These are phyloP conservation scores for Spathaspora arborariae DNA, from an alignment of 805 yeast genomes.

Conservation along the genomic window DNA sequence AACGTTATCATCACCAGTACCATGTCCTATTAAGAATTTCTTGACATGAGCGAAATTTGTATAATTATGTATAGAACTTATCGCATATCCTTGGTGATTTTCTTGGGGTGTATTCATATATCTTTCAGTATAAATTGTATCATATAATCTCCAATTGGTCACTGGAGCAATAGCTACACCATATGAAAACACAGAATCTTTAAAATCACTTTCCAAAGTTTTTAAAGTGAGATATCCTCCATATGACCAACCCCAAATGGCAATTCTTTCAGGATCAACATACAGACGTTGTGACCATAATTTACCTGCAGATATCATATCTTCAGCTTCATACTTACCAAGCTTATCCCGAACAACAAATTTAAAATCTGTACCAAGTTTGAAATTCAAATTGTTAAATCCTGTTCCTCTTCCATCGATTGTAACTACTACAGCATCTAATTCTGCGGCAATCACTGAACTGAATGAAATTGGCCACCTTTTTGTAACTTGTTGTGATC, in stretches of 20 bases:
- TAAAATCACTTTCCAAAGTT: conserved; percentile 64
- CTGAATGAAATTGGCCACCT: conserved; percentile 62
- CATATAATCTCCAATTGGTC: conserved; percentile 72
- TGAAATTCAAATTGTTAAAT: conserved; percentile 55
- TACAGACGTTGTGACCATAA: conserved; percentile 59
- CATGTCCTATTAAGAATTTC: conserved; percentile 70
- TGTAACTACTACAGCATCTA: conserved; percentile 83
- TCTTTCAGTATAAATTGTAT: conserved; percentile 77
- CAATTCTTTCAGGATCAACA: conserved; percentile 56
- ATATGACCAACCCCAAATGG: conserved; percentile 88
- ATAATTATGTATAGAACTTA: conserved; percentile 41
- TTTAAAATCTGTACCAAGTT: conserved; percentile 55
- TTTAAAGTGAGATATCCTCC: conserved; percentile 79
- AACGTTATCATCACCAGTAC: conserved; percentile 82
- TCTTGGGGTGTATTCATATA: conserved; percentile 58
- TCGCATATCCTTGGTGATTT: conserved; percentile 47
- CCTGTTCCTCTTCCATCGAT: conserved; percentile 99
- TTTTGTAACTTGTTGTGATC: conserved; percentile 75
- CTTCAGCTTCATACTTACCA: conserved; percentile 79
- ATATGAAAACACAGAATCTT: conserved; percentile 55
- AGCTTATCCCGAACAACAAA: conserved; percentile 75
- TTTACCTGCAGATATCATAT: conserved; percentile 84
- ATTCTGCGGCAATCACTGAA: conserved; percentile 69
- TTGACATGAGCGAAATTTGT: conserved; percentile 45
- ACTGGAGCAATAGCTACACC: conserved; percentile 88